Evolutionary conservation across 345 rosid species (phyloP).

Genomic region (Corymbia maculata): DNA sequence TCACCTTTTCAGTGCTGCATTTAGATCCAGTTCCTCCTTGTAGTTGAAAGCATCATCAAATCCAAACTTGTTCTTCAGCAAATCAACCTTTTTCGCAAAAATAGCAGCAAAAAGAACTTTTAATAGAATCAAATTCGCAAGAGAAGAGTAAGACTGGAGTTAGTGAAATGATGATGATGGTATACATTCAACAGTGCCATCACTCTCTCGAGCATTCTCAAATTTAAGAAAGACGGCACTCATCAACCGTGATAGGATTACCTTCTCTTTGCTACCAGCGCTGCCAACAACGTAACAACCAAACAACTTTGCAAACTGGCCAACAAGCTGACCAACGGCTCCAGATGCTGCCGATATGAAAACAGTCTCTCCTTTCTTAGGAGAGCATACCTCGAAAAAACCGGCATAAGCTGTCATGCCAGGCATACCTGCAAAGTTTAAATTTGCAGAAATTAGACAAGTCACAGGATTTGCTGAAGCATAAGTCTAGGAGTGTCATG

Average conservation of each 20-base stretch:
- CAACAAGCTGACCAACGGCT: conserved; percentile 55
- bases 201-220: background rate
- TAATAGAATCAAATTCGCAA: background rate
- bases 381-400: conserved; percentile 33
- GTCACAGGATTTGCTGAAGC: background rate
- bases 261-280: conserved; percentile 38
- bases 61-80: conserved; percentile 53
- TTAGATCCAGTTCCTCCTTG: conserved; percentile 47
- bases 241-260: background rate
- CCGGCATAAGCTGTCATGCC: conserved; percentile 54
- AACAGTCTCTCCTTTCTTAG: conserved; percentile 35
- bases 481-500: background rate
- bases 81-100: conserved; percentile 29
- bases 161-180: background rate
- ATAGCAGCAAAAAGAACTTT: background rate
- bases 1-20: conserved; percentile 56
- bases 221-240: background rate
- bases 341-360: conserved; percentile 50
- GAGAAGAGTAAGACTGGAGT: background rate
- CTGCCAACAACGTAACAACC: conserved; percentile 57
- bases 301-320: conserved; percentile 39
- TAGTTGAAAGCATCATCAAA: conserved; percentile 74
- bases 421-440: conserved; percentile 19
- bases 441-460: background rate
- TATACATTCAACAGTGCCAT: background rate